Conservation (phyloP, 805 yeast genomes). For the Soucietia sequanensis region DNA sequence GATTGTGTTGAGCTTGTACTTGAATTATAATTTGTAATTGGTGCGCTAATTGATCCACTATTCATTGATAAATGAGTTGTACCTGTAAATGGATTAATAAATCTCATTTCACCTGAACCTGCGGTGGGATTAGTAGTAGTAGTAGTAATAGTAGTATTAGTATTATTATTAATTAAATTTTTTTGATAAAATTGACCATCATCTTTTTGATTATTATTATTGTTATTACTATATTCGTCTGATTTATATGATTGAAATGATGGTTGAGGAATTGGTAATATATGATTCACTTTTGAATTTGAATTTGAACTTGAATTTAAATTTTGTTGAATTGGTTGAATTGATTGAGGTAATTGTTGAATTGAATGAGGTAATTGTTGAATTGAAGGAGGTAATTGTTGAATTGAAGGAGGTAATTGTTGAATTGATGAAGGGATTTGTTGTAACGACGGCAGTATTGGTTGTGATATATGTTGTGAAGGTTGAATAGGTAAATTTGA, state of each 20-base stretch:
- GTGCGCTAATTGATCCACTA: neutral
- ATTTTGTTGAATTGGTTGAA: neutral
- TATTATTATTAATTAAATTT: neutral
- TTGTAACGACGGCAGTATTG: constrained; percentile 27
- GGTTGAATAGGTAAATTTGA: no score
- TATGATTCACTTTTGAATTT: constrained; percentile 8
- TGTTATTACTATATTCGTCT: neutral
- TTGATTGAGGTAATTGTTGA: constrained; percentile 11
- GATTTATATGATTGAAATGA: constrained; percentile 11
- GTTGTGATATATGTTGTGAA: no score
- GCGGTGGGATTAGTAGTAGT: no score
- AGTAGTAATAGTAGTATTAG: no score
- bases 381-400: neutral
- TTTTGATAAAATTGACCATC: constrained; percentile 13
- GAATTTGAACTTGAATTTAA: neutral
- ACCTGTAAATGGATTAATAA: constrained; percentile 20
- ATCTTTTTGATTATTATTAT: no score
- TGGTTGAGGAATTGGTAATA: constrained; percentile 8
- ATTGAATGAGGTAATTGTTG: constrained; percentile 3
- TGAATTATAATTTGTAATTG: neutral
- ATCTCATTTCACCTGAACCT: constrained; percentile 13
- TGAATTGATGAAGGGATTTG: constrained; percentile 29
- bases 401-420: neutral
- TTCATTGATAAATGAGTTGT: constrained; percentile 3
- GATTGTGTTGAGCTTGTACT: neutral